phyloP scores from a whole-genome alignment of 441 rosid species.

The Metrosideros polymorpha region DNA sequence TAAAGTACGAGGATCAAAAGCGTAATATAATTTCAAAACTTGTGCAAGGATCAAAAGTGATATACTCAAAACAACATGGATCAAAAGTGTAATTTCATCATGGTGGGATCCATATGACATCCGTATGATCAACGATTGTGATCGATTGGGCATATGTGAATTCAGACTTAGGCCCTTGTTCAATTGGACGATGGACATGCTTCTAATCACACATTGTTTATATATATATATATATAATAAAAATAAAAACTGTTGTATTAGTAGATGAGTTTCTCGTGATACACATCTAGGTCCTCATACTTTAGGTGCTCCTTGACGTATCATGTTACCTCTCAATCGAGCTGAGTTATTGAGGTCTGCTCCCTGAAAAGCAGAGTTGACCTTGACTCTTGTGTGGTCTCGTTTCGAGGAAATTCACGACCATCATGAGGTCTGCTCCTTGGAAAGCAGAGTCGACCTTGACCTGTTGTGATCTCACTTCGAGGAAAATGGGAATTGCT shows the following conservation, averaged over 20 bases:
- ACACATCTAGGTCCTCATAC: no score
- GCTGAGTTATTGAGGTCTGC: no score
- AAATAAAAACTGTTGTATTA: neutral
- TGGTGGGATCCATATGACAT: neutral
- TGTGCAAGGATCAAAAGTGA: neutral
- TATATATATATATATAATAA: no score
- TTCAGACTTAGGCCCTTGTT: neutral
- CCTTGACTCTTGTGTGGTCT: neutral
- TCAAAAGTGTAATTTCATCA: neutral
- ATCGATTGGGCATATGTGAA: neutral
- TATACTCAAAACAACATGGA: neutral
- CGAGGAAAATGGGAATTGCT: neutral
- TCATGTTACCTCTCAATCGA: neutral
- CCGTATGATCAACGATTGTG: neutral
- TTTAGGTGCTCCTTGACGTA: neutral
- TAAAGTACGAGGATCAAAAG: no score
- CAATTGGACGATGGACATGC: accelerated
- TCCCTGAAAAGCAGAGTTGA: neutral
- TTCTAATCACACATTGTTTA: neutral
- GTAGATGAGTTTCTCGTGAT: neutral
- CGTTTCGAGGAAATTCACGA: neutral
- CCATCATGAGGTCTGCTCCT: no score
- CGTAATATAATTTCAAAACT: no score
- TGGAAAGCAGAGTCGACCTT: neutral
- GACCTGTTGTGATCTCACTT: neutral